Percentiles rank a stretch among this genome's conserved stretches.
Conservation (phyloP, 2,329 filamentous ascomycete species). For the Xylaria sp. region DNA sequence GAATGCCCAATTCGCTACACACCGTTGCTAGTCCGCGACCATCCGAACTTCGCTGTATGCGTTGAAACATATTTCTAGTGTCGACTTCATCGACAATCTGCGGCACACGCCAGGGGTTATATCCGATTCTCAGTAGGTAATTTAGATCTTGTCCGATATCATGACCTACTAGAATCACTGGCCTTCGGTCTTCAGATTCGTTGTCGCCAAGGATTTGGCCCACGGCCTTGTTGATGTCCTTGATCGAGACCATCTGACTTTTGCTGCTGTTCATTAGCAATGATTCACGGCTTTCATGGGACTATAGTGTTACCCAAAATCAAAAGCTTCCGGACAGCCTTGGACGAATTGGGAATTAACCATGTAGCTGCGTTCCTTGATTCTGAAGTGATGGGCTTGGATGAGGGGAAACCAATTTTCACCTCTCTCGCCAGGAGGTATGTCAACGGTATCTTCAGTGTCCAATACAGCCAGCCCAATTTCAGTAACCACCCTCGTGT, state of each 20-base stretch:
- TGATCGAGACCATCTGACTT: slow-evolving; percentile 54
- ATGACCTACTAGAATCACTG: slow-evolving; percentile 83
- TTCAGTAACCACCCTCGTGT: slow-evolving; percentile 78
- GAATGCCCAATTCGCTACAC: slow-evolving; percentile 71
- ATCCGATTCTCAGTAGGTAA: slow-evolving; percentile 73
- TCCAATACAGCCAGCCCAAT: slow-evolving; percentile 86
- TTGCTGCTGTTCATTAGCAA: slow-evolving; percentile 47
- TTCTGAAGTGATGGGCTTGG: slow-evolving; percentile 77
- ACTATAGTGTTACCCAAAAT: slow-evolving; percentile 70
- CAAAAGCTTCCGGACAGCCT: slow-evolving; percentile 78
- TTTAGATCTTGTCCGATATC: slow-evolving; percentile 73
- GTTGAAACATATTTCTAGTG: slow-evolving; percentile 75
- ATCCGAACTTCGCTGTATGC: slow-evolving; percentile 64
- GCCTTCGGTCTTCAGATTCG: slow-evolving; percentile 41
- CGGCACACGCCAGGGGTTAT: slow-evolving; percentile 63
- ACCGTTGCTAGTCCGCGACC: slow-evolving; percentile 67
- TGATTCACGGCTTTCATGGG: not conserved
- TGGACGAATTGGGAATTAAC: slow-evolving; percentile 74
- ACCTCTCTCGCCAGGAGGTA: slow-evolving; percentile 70
- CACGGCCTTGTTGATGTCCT: slow-evolving; percentile 51
- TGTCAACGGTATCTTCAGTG: slow-evolving; percentile 62
- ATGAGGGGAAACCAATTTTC: slow-evolving; percentile 75
- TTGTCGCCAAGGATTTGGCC: slow-evolving; percentile 50
- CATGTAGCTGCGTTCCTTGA: slow-evolving; percentile 73
- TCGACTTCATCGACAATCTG: slow-evolving; percentile 75